These are phyloP conservation scores for Puccinia hordei DNA, from an alignment of 1,284 basidiomycete species.

Conservation along the genomic window DNA sequence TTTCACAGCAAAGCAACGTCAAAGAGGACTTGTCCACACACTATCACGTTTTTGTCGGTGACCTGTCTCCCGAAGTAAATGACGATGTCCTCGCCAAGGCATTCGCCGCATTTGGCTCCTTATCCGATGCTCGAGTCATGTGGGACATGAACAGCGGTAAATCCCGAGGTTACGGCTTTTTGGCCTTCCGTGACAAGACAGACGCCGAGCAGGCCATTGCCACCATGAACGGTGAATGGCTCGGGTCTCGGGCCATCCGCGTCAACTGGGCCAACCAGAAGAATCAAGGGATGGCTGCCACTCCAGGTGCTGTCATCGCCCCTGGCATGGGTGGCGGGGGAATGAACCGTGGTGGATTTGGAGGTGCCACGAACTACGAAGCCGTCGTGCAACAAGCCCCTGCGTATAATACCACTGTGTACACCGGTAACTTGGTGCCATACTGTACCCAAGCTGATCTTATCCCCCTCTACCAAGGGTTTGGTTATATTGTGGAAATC, in stretches of 20 bases:
- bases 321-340: conserved; percentile 38
- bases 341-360: conserved; percentile 56
- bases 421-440: conserved; percentile 95
- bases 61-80: conserved; percentile 95
- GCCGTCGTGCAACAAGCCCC: conserved; percentile 84
- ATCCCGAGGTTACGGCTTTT: conserved; percentile 89
- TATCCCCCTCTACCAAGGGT: conserved; percentile 92
- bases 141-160: conserved; percentile 99
- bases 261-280: conserved; percentile 99
- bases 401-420: conserved; percentile 89
- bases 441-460: conserved; percentile 93
- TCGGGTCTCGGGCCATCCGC: conserved; percentile 92
- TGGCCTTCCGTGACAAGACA: conserved; percentile 90
- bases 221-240: conserved; percentile 99
- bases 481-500: conserved; percentile 95
- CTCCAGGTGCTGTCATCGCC: conserved; percentile 64
- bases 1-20: conserved; percentile 68
- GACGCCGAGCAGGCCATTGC: conserved; percentile 97
- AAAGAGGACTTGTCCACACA: conserved; percentile 94
- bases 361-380: conserved; percentile 82
- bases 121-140: conserved; percentile 98
- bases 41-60: conserved; percentile 97
- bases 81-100: conserved; percentile 95
- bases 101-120: conserved; percentile 87
- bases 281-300: conserved; percentile 67